phyloP scores from a whole-genome alignment of 2,329 filamentous ascomycete genomes.

The Diplodia mutila region DNA sequence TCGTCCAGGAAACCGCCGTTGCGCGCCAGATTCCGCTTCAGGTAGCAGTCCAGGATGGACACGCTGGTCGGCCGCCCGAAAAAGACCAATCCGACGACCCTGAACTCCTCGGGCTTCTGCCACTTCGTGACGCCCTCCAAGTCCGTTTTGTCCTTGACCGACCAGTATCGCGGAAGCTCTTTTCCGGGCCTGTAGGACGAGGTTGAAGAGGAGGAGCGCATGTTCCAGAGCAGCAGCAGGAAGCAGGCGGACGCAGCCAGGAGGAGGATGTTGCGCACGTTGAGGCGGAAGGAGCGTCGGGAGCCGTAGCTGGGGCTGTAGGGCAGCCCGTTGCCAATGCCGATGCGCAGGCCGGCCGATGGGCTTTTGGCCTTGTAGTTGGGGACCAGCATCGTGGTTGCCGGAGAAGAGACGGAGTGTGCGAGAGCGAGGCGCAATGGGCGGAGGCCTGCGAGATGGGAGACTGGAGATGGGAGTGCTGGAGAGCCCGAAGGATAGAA shows the following conservation, averaged over 20 bases:
- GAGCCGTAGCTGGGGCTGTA: conserved; percentile 10
- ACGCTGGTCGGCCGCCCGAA: conserved; percentile 41
- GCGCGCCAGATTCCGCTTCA: conserved; percentile 44
- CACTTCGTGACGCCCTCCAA: conserved; percentile 32
- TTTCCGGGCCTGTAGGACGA: background rate
- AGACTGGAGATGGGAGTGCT: background rate
- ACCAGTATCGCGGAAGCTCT: conserved; percentile 43
- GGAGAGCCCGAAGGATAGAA: background rate
- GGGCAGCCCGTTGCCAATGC: conserved; percentile 9
- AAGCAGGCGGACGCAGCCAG: conserved; percentile 4
- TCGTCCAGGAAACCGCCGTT: conserved; percentile 49
- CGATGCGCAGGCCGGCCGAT: conserved; percentile 1
- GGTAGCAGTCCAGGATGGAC: conserved; percentile 48
- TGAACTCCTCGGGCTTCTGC: conserved; percentile 41
- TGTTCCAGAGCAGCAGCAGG: conserved; percentile 25
- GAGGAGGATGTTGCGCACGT: conserved; percentile 11
- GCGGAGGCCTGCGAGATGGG: background rate
- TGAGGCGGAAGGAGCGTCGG: conserved; percentile 17
- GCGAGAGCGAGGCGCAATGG: background rate
- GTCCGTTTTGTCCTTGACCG: conserved; percentile 43
- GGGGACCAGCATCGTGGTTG: background rate
- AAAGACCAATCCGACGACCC: conserved; percentile 47
- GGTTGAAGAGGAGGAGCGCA: background rate
- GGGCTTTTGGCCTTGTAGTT: background rate
- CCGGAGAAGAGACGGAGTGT: background rate